Conservation (phyloP, 2,329 filamentous ascomycete species). For the Lachnellula arida region DNA sequence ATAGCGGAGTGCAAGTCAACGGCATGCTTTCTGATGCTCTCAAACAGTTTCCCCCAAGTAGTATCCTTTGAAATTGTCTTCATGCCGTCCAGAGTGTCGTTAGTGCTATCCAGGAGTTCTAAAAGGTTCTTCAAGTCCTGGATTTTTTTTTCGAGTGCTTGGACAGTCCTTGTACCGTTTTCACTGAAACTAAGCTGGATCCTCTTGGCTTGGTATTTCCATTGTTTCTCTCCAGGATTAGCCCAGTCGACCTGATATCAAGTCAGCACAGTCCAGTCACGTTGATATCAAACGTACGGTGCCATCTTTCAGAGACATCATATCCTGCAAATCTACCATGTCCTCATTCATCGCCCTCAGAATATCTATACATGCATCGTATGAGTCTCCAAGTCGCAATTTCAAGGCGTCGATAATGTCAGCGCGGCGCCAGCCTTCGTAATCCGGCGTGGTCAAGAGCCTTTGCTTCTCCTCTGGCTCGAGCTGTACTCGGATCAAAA, state of each 20-base stretch:
- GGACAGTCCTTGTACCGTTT: conserved; percentile 13
- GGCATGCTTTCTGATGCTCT: conserved; percentile 22
- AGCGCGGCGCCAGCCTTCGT: conserved; percentile 18
- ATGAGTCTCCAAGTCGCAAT: conserved; percentile 15
- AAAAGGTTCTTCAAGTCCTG: conserved; percentile 19
- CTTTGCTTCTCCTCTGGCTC: conserved; percentile 16
- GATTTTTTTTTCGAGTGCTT: conserved; percentile 18
- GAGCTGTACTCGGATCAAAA: conserved; percentile 20
- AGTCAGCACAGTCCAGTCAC: background rate
- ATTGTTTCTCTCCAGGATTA: conserved; percentile 15
- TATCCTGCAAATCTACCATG: conserved; percentile 16
- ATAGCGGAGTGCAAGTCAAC: conserved; percentile 20
- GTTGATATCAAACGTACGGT: conserved; percentile 10
- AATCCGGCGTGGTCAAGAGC: conserved; percentile 14
- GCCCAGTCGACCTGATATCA: conserved; percentile 22
- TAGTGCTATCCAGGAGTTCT: conserved; percentile 12
- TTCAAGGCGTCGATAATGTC: conserved; percentile 13
- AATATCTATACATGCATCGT: conserved; percentile 17
- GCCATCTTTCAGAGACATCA: conserved; percentile 23
- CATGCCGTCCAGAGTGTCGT: conserved; percentile 5
- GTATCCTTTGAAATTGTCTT: conserved; percentile 19
- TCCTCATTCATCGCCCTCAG: conserved; percentile 18
- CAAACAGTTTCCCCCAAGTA: conserved; percentile 20
- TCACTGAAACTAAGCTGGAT: conserved; percentile 24
- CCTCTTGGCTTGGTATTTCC: conserved; percentile 25